Conservation (phyloP, 73 alveolate genomes). For the Urostyla sp. region DNA sequence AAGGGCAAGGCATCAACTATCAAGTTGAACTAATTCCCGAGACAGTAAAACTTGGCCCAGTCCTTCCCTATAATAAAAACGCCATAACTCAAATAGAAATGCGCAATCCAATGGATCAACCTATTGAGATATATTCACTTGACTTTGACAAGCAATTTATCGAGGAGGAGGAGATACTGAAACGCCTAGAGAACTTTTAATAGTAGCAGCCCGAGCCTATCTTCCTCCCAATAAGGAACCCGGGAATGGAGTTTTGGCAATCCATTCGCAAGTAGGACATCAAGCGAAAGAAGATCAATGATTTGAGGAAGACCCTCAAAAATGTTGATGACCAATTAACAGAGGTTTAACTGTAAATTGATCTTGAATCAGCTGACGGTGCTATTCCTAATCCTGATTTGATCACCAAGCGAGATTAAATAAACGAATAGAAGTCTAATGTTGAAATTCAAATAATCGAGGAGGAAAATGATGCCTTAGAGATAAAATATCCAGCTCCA, state of each 20-base stretch:
- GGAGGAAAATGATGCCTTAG: slow-evolving; percentile 61
- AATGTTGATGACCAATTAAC: slow-evolving; percentile 81
- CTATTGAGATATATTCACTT: slow-evolving; percentile 94
- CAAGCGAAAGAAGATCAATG: slow-evolving; percentile 85
- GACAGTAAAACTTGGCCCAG: slow-evolving; percentile 96
- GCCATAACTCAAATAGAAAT: slow-evolving; percentile 92
- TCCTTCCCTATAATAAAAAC: slow-evolving; percentile 94
- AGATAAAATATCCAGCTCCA: slow-evolving; percentile 43
- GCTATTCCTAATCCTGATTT: no score
- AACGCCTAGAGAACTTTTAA: slow-evolving; percentile 83
- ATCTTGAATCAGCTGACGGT: no score
- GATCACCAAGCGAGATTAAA: slow-evolving; percentile 45
- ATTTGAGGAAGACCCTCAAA: slow-evolving; percentile 80
- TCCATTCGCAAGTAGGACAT: slow-evolving; percentile 84
- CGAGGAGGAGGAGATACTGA: slow-evolving; percentile 97
- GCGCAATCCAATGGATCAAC: slow-evolving; percentile 95
- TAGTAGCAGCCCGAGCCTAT: slow-evolving; percentile 77
- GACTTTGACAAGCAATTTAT: slow-evolving; percentile 95
- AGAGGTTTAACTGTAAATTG: slow-evolving; percentile 63
- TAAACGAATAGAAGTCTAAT: slow-evolving; percentile 33
- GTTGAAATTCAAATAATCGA: slow-evolving; percentile 45
- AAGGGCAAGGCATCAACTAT: slow-evolving; percentile 94
- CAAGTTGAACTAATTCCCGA: slow-evolving; percentile 90
- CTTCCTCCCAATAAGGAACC: slow-evolving; percentile 86
- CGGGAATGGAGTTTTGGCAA: slow-evolving; percentile 97